Evolutionary conservation across 352 stramenopile species (phyloP), one percentile per base, ranked within the genome.

Genomic region (Phytopythium vexans): DNA sequence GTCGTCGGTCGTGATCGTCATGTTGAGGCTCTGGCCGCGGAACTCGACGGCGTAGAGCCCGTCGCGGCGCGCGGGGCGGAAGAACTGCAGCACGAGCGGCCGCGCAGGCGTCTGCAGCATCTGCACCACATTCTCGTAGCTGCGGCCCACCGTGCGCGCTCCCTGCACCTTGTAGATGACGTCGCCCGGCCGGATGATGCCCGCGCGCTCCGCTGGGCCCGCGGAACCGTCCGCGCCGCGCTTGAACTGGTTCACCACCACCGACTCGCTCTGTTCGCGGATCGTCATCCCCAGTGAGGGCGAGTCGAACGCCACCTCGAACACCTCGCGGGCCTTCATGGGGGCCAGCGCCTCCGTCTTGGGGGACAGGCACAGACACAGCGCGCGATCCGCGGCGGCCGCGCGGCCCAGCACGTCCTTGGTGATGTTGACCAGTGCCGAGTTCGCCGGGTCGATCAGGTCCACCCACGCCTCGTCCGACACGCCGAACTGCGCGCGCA

Each of bases 151-250:
- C 1, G 83, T 90, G 38, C 83, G 66, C 11, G 80, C 70, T 8
- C 83, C 83, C 44, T 90, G 79, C 31, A 94, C 83, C 56, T 94
- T 94, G 74, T 94, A 92, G 58, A 94, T 90, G 54, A 94, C 78
- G 57, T 94, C 83, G 47, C 79, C 68, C n/a, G 74, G 43, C 33
- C 75, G 72, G 59, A 94, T 88, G 15, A 54, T 60, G 39, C 74
- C 68, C 36, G 66, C 81, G 12, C 68, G 61, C 43, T 94, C 78
- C 3, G 83, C 81, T 4, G 82, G 71, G n/a, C 77, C 69, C 8
- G 69, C 37, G 0, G 58, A 58, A 8, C 81, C 81, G 59, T 90
- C 74, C 0, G 75, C 45, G 21, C 70, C 66, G 12, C 77, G 74
- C 68, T 90, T 90, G 58, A 94, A 88, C 45, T 90, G 78, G 58